Evolutionary conservation across 2,329 filamentous ascomycete species (phyloP).

Genomic region (Phialocephala sp.): DNA sequence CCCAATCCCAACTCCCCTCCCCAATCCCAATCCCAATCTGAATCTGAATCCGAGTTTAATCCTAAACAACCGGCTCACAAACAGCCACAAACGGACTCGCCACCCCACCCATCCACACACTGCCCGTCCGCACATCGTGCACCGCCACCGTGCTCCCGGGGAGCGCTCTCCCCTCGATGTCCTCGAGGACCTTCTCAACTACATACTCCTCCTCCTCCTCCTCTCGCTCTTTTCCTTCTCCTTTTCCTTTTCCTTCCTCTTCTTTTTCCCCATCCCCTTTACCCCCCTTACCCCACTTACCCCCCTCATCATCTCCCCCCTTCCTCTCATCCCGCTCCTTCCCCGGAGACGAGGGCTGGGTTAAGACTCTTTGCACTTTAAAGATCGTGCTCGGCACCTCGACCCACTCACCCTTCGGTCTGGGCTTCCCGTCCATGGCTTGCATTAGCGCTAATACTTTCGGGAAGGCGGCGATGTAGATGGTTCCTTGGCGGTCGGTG

Average conservation of each 20-base stretch:
- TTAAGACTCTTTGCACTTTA: conserved; percentile 32
- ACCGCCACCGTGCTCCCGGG: conserved; percentile 33
- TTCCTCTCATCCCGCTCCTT: too few relatives aligned
- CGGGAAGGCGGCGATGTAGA: conserved; percentile 42
- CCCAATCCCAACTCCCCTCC: background rate
- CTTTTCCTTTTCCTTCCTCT: background rate
- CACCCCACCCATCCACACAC: conserved; percentile 37
- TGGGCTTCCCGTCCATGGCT: conserved; percentile 22
- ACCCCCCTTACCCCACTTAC: too few relatives aligned
- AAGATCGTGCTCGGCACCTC: conserved; percentile 33
- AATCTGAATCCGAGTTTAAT: too few relatives aligned
- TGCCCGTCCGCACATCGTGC: conserved; percentile 39
- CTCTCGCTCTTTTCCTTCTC: conserved; percentile 9
- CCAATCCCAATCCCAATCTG: too few relatives aligned
- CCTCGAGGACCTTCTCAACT: conserved; percentile 42
- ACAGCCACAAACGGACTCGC: conserved; percentile 28
- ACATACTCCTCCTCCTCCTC: conserved; percentile 24
- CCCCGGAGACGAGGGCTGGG: too few relatives aligned
- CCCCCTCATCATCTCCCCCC: too few relatives aligned
- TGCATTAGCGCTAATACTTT: conserved; percentile 35
- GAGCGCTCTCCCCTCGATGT: conserved; percentile 37
- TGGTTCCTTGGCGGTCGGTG: conserved; percentile 41
- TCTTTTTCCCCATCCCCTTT: too few relatives aligned
- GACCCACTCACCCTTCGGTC: conserved; percentile 20
- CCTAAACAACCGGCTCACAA: conserved; percentile 23